phyloP scores from a whole-genome alignment of 2,329 filamentous ascomycete species.

The Alternaria arbusti region DNA sequence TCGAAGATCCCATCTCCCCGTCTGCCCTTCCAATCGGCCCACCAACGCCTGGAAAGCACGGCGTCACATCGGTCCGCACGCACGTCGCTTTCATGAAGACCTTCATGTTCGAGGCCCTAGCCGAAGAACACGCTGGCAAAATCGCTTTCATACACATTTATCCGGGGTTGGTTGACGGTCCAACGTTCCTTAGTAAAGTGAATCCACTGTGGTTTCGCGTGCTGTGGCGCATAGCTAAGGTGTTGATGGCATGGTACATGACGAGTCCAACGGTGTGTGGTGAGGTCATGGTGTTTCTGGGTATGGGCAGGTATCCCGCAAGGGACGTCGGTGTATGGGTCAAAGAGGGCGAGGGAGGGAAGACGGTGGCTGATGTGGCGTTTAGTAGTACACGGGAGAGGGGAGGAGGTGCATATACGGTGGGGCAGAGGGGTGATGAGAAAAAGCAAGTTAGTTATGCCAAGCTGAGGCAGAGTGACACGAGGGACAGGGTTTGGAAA shows the following conservation, averaged over 20 bases:
- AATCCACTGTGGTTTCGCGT: constrained; percentile 41
- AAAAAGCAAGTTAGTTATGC: constrained; percentile 23
- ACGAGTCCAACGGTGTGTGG: constrained; percentile 37
- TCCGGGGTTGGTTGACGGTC: constrained; percentile 44
- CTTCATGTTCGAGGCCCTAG: constrained; percentile 37
- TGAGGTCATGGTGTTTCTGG: constrained; percentile 39
- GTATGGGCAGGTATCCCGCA: constrained; percentile 32
- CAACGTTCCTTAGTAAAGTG: constrained; percentile 29
- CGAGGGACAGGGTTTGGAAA: constrained; percentile 38
- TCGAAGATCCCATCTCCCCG: constrained; percentile 34
- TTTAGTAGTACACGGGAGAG: constrained; percentile 26
- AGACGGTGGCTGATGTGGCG: constrained; percentile 8
- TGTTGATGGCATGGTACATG: constrained; percentile 30
- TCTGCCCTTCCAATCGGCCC: constrained; percentile 38
- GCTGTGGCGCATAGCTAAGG: constrained; percentile 31
- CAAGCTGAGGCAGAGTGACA: constrained; percentile 31
- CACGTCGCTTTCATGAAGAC: constrained; percentile 44
- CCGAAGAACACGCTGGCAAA: constrained; percentile 26
- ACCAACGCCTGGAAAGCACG: constrained; percentile 27
- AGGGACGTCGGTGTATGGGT: constrained; percentile 17
- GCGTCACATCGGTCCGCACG: constrained; percentile 33
- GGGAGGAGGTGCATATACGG: constrained; percentile 37
- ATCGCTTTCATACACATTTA: constrained; percentile 41
- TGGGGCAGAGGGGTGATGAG: constrained; percentile 31
- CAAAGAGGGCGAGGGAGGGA: neutral